Percentiles rank a stretch among this genome's conserved stretches.
These are phyloP conservation scores for Obba rivulosa DNA, from an alignment of 768 basidiomycete species.

Conservation along the genomic window DNA sequence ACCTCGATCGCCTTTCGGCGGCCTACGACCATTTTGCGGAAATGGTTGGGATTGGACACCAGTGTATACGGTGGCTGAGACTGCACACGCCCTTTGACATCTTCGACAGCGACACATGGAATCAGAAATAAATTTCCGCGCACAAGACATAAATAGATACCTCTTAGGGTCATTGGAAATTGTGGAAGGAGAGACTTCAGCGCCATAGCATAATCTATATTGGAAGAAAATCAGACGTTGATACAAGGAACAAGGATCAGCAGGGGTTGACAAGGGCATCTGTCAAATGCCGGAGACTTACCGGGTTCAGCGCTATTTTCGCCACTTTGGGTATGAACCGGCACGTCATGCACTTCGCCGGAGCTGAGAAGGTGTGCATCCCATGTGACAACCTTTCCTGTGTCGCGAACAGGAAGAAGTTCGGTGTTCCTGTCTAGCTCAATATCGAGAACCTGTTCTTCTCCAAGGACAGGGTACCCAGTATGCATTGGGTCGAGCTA, in stretches of 20 bases:
- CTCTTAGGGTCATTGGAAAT: slow-evolving; percentile 41
- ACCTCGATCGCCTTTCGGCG: slow-evolving; percentile 47
- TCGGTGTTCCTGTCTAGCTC: slow-evolving; percentile 40
- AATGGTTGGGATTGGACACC: slow-evolving; percentile 28
- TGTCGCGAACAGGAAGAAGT: slow-evolving; percentile 27
- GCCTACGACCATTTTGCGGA: slow-evolving; percentile 33
- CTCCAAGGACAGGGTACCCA: slow-evolving; percentile 33
- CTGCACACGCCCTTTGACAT: slow-evolving; percentile 28
- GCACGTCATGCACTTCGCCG: slow-evolving; percentile 1
- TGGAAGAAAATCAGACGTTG: neutral
- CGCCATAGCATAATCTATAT: slow-evolving; percentile 27
- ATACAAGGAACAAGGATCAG: too few relatives aligned
- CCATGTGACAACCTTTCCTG: slow-evolving; percentile 9
- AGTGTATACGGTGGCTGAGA: slow-evolving; percentile 34
- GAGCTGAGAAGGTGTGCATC: slow-evolving; percentile 11
- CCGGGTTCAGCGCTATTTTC: slow-evolving; percentile 10
- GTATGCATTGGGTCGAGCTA: slow-evolving; percentile 40
- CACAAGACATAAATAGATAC: slow-evolving; percentile 12
- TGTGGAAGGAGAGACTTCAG: slow-evolving; percentile 32
- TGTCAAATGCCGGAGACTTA: slow-evolving; percentile 2
- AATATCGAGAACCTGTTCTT: slow-evolving; percentile 46
- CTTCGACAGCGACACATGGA: slow-evolving; percentile 19
- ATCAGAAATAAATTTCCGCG: neutral
- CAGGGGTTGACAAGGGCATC: neutral
- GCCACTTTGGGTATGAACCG: neutral